These are phyloP conservation scores for Taphrina deformans DNA, from an alignment of 1,139 yeast genomes.

Conservation along the genomic window DNA sequence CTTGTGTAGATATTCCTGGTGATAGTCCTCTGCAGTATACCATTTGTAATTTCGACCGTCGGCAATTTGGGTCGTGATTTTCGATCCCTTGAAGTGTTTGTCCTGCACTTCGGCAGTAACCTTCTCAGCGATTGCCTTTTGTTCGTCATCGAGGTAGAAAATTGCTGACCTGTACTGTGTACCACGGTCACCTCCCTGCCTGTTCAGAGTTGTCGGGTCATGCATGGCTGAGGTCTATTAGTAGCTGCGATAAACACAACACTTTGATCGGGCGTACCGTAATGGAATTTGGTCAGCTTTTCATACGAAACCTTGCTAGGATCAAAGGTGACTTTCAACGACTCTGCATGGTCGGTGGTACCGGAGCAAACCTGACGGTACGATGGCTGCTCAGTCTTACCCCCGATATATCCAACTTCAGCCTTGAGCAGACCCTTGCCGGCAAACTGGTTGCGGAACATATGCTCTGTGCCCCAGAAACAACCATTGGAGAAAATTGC, in stretches of 20 bases:
- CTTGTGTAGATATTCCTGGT: constrained; percentile 73
- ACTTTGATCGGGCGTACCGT: constrained; percentile 48
- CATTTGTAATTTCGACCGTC: constrained; percentile 59
- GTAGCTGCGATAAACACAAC: background rate
- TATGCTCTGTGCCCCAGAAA: constrained; percentile 82
- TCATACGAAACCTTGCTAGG: constrained; percentile 60
- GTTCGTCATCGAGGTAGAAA: constrained; percentile 60
- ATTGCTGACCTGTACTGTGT: constrained; percentile 82
- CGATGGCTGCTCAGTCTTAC: constrained; percentile 55
- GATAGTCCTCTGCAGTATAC: constrained; percentile 92
- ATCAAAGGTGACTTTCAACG: constrained; percentile 77
- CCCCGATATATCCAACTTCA: constrained; percentile 90
- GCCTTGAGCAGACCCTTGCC: constrained; percentile 69
- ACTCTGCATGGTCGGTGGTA: constrained; percentile 65
- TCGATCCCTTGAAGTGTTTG: constrained; percentile 57
- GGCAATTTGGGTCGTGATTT: constrained; percentile 66
- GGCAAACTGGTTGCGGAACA: constrained; percentile 66
- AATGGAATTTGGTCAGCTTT: constrained; percentile 77
- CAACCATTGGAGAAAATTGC: constrained; percentile 76
- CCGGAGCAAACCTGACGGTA: constrained; percentile 78
- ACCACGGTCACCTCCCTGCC: constrained; percentile 82
- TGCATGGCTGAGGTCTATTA: constrained; percentile 54
- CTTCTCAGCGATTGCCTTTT: constrained; percentile 49
- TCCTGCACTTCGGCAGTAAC: constrained; percentile 52
- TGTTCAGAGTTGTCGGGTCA: constrained; percentile 62